These are phyloP conservation scores for Sphaerostilbella broomeana DNA, from an alignment of 2,329 filamentous ascomycete genomes.

Conservation along the genomic window DNA sequence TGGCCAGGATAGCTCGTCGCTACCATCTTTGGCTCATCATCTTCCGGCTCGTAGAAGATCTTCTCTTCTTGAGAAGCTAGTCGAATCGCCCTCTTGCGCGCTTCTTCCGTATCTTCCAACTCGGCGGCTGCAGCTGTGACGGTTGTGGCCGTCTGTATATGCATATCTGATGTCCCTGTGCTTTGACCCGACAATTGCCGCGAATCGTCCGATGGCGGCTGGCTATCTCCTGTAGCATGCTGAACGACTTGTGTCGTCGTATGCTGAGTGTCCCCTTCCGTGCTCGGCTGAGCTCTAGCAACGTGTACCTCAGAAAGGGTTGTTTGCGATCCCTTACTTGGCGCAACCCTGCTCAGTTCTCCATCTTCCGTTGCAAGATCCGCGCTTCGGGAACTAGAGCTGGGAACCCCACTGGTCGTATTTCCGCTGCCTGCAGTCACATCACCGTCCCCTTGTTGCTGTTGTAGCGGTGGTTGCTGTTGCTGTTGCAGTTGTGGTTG, in stretches of 20 bases:
- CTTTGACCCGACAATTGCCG: constrained; percentile 7
- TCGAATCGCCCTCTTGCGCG: constrained; percentile 38
- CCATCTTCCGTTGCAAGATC: no score
- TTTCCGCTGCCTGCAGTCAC: no score
- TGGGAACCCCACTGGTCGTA: no score
- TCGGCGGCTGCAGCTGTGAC: constrained; percentile 25
- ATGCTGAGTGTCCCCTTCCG: neutral
- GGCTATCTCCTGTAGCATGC: neutral
- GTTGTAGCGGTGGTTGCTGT: no score
- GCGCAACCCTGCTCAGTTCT: neutral
- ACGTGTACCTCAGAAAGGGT: no score
- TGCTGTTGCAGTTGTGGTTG: no score
- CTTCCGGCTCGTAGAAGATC: constrained; percentile 37
- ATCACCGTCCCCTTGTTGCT: no score
- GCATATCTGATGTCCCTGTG: constrained; percentile 3
- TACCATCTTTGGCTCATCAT: constrained; percentile 50
- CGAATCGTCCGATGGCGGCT: neutral
- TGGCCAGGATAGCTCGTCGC: constrained; percentile 64
- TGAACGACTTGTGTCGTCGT: constrained; percentile 10
- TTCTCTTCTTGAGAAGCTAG: constrained; percentile 47
- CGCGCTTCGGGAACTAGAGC: no score
- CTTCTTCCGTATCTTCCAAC: constrained; percentile 37
- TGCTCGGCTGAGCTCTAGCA: no score
- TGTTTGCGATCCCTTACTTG: neutral
- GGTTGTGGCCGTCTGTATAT: constrained; percentile 6